Base-by-base conservation (phyloP, 805 yeast genomes). In the Yamadazyma tumulicola region DNA sequence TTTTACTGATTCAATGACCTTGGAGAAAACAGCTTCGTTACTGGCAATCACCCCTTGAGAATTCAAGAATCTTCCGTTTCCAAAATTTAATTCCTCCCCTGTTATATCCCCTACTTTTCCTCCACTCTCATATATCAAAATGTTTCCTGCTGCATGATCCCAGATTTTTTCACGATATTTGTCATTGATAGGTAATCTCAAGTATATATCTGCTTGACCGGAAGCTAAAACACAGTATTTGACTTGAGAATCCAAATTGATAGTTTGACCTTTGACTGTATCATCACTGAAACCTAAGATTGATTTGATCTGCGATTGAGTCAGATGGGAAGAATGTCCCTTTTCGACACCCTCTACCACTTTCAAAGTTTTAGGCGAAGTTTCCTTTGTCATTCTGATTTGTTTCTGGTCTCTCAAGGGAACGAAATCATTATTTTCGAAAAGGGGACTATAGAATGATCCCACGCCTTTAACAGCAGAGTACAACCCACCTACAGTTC, bases 91-190 rank as follows among this genome's bases (percentile, higher is more conserved):
- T 16, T 71, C 68, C 9, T 67, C 67, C 13, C 96, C 96, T 36
- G 74, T 59, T 59, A 91, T 77, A 54, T 93, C 98, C 11, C 91
- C 78, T 9, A 93, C 97, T 32, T 67, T 57, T 5, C 98, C 98
- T 27, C 97, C 97, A 48, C 94, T 84, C 59, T 94, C 98, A 22
- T 74, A 70, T 29, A 94, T 80, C 41, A 93, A 72, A 10, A 91
- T 69, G 51, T 84, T 82, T 3, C 98, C 99, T 2, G 97, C 94
- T 13, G 97, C 97, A 57, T 93, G 99, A 61, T 93, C 99, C 97
- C 98, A 93, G 41, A 93, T 88, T 61, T 93, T 93, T 57, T 93
- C 99, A 49, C 85, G 74, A 57, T 89, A 93, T 3, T 74, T 61
- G 33, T 77, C 68, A 45, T 73, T 78, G 29, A 81, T 77, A 10